Evolutionary conservation across 2,329 filamentous ascomycete species (phyloP).

Genomic region (Trichophaea hybrida): DNA sequence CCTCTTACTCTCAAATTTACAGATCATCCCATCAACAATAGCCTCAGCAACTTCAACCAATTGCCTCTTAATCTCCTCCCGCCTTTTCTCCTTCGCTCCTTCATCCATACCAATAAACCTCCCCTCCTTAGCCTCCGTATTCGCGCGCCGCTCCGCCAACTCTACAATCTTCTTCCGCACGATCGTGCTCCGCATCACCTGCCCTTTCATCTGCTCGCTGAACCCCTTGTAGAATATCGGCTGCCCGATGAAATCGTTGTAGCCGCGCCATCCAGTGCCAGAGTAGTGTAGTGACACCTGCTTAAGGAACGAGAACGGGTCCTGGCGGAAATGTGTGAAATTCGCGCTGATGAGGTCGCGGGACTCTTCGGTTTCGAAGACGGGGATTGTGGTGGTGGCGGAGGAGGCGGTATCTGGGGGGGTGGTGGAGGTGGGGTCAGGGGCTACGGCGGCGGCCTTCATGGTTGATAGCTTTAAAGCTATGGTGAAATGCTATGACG

Average conservation of each 20-base stretch:
- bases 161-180: constrained; percentile 60
- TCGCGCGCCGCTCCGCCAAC: constrained; percentile 58
- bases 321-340: constrained; percentile 32
- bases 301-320: constrained; percentile 65
- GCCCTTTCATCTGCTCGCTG: constrained; percentile 71
- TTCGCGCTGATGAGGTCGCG: constrained; percentile 33
- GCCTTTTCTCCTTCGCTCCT: constrained; percentile 43
- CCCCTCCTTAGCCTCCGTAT: constrained; percentile 63
- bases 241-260: constrained; percentile 79
- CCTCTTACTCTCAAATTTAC: constrained; percentile 89
- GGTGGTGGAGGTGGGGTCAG: neutral
- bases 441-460: neutral
- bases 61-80: constrained; percentile 53
- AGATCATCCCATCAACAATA: constrained; percentile 91
- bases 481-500: neutral
- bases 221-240: constrained; percentile 89
- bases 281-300: constrained; percentile 89
- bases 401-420: neutral
- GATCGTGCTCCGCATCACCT: constrained; percentile 60
- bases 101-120: constrained; percentile 45
- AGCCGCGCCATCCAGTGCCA: constrained; percentile 87
- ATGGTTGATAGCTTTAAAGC: neutral
- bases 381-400: neutral
- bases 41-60: constrained; percentile 70
- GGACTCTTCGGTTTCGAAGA: constrained; percentile 34